Evolutionary conservation across 805 yeast species (phyloP), one percentile per base, ranked within the genome.

Genomic region (Myxozyma sirexii): DNA sequence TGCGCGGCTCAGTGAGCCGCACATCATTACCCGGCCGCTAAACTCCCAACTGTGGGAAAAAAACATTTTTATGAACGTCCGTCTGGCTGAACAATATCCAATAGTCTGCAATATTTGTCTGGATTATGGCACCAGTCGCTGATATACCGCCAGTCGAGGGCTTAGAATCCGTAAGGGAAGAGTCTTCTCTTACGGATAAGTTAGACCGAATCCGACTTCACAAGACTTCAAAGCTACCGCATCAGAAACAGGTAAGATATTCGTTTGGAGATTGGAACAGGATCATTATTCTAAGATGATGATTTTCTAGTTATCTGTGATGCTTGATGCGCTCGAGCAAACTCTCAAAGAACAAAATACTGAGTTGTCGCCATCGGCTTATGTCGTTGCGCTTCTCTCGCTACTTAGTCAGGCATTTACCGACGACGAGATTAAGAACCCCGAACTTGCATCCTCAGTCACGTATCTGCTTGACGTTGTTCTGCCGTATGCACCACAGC

Each of bases 291-390:
- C 17, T 50, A 39, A 41, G 4, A 4, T 38, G n/a, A n/a, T 10
- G 21, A 13, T 19, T 1, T 38, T 26, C 1, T 31, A 60, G 61
- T 47, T 60, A 4, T 27, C 97, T 7, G 75, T 90, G 27, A 85
- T 93, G 57, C 79, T 94, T 50, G 81, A 87, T 23, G 96, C 97
- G 2, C 92, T 94, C 50, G 99, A 94, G 72, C 97, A 90, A 67
- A 89, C 89, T 67, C 80, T 94, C 45, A 79, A 80, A 45, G 90
- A 85, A 64, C 88, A 86, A 67, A 70, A 69, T 53, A 82, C 82
- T 52, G 79, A 80, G 79, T 56, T 77, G 59, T 79, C 88, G 15
- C 85, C 97, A 27, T 86, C 89, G 27, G 86, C 96, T 0, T 94
- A 94, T 73, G 85, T 91, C 68, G 85, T 92, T 17, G 88, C 97